A percentile compares a stretch with the other conserved stretches of the same genome.
Conservation (phyloP, 352 stramenopile species). For the Vaucheria bursata region DNA sequence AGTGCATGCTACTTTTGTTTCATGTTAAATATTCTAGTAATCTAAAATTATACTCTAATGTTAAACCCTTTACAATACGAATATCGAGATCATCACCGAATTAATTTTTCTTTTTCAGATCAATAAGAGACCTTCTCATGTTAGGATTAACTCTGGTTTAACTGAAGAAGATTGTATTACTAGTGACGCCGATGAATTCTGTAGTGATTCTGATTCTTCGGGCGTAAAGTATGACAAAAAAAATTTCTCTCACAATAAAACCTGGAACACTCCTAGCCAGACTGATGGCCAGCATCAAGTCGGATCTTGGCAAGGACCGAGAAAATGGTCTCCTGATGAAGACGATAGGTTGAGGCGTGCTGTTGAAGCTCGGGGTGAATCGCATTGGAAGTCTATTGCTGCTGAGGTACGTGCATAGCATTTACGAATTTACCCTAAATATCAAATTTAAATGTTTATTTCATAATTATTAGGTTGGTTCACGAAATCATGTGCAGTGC, state of each 20-base stretch:
- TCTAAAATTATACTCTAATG: no score
- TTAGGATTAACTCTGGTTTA: no score
- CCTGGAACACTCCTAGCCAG: not conserved
- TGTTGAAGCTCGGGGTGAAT: not conserved
- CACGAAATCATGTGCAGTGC: constrained; percentile 47
- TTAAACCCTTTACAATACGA: no score
- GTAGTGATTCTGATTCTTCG: not conserved
- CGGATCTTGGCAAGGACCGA: not conserved
- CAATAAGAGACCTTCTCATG: no score
- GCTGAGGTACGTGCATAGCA: not conserved
- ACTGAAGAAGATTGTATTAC: no score
- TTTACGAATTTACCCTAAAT: no score
- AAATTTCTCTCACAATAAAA: not conserved
- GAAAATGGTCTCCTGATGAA: not conserved
- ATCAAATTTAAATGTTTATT: no score
- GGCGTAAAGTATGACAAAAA: not conserved
- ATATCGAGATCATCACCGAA: no score
- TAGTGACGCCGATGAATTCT: not conserved
- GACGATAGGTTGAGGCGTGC: not conserved
- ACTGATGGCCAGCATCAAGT: not conserved
- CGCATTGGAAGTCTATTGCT: not conserved
- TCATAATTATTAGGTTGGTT: constrained; percentile 24
- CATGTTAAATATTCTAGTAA: no score
- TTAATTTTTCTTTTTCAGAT: no score
- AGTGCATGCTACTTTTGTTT: no score